Conservation (phyloP, 163 green algal genomes). For the Scenedesmus sp. region DNA sequence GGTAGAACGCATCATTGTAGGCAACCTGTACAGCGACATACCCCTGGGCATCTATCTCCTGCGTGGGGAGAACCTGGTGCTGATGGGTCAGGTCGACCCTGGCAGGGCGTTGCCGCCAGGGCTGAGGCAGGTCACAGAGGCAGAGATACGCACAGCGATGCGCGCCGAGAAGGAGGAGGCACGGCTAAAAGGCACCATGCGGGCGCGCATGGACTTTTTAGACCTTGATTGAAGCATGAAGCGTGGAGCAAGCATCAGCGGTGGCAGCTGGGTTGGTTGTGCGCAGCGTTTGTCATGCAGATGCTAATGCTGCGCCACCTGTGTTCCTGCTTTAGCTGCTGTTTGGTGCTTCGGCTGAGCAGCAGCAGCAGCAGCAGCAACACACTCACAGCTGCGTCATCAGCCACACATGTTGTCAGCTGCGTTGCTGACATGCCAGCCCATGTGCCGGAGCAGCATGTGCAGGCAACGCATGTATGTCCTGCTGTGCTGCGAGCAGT, state of each 20-base stretch:
- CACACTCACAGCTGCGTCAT: background rate
- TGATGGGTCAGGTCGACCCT: constrained; percentile 85
- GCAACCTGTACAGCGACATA: constrained; percentile 88
- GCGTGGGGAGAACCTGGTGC: constrained; percentile 97
- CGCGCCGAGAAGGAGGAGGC: constrained; percentile 91
- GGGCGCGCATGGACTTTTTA: constrained; percentile 90
- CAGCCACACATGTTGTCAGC: background rate
- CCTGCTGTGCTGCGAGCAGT: background rate
- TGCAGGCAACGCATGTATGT: background rate
- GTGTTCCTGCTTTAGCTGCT: background rate
- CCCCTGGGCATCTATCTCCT: constrained; percentile 95
- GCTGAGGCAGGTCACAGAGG: constrained; percentile 61
- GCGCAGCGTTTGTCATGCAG: background rate
- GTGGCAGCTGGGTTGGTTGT: background rate
- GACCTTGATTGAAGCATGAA: constrained; percentile 68
- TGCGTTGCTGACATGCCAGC: background rate
- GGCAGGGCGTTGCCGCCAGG: constrained; percentile 63
- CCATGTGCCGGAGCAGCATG: background rate
- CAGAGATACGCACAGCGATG: constrained; percentile 84
- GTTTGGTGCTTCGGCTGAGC: background rate
- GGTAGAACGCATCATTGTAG: constrained; percentile 95
- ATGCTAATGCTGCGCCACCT: background rate
- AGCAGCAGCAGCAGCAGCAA: background rate
- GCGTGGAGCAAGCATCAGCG: background rate
- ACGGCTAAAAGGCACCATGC: constrained; percentile 89